phyloP scores from a whole-genome alignment of 2,329 filamentous ascomycete species.

The Sporothrix globosa region DNA sequence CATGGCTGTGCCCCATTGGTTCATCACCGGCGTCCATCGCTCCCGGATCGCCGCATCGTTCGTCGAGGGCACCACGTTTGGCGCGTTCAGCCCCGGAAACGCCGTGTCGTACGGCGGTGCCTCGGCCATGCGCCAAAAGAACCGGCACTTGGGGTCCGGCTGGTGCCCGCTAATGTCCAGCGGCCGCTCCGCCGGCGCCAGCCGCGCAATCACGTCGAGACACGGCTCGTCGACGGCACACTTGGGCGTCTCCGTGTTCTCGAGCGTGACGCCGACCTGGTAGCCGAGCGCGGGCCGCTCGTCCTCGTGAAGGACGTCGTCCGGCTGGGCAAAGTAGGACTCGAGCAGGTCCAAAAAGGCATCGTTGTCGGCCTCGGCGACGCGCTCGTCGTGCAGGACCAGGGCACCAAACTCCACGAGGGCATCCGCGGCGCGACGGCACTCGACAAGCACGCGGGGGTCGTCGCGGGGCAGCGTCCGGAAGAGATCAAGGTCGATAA shows the following conservation, averaged over 20 bases:
- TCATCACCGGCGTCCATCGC: constrained; percentile 59
- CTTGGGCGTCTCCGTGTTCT: constrained; percentile 66
- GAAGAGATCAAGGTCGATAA: constrained; percentile 45
- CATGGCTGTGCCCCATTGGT: constrained; percentile 63
- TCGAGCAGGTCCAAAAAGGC: constrained; percentile 65
- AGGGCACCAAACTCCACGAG: constrained; percentile 64
- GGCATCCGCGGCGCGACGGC: constrained; percentile 57
- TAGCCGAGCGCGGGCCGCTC: constrained; percentile 62
- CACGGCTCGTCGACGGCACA: constrained; percentile 66
- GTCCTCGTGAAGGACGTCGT: constrained; percentile 50
- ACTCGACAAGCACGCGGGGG: constrained; percentile 54
- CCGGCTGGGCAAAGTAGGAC: constrained; percentile 65
- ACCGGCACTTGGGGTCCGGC: constrained; percentile 65
- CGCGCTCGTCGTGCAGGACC: constrained; percentile 62
- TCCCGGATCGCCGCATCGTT: constrained; percentile 53
- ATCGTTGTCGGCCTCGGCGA: constrained; percentile 58
- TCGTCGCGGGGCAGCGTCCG: constrained; percentile 50
- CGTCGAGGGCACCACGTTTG: constrained; percentile 54
- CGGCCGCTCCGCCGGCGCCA: constrained; percentile 59
- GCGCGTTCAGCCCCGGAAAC: constrained; percentile 60
- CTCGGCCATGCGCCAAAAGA: constrained; percentile 65
- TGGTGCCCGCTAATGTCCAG: constrained; percentile 60
- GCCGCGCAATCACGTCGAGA: constrained; percentile 58
- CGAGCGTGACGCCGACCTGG: constrained; percentile 65
- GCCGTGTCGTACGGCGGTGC: constrained; percentile 56